Evolutionary conservation across 805 yeast species (phyloP), one percentile per base, ranked within the genome.

Genomic region (Candida ulmi): DNA sequence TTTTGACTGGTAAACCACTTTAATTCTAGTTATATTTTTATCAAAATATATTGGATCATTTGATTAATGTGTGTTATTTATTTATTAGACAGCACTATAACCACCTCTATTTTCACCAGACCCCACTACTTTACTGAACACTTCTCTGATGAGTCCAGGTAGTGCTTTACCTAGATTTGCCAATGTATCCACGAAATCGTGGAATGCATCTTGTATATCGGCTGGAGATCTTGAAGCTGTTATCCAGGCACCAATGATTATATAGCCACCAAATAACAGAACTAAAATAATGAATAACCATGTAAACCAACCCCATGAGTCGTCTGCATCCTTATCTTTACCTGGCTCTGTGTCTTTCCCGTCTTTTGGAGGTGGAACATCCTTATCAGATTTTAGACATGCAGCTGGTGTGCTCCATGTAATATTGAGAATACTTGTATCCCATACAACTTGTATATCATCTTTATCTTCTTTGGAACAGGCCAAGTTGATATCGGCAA

Each of bases 271-370:
- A 50, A 84, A 71, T 34, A 74, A 73, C 26, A 91, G 61, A 15
- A 86, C 85, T 47, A 81, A 61, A 43, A 88, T 63, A 49, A 90
- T 80, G 55, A 90, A 86, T 9, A 88, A 54, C 80, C 91, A 86
- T 3, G 88, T 76, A 57, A 90, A 76, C 72, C 90, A 76, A 38
- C 95, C 93, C 81, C 91, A 79, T 36, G 78, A 67, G 24, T 58
- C 58, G 36, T 59, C 54, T 3, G 49, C 50, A 13, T 59, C 49
- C 17, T 53, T 46, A 29, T 57, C 52, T 30, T 60, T 60, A 26
- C 61, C 60, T 27, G 51, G 48, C 21, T 61, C 63, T 25, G 56
- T 48, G 16, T 52, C 52, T 15, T 54, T 51, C 17, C 41, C 50
- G 24, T 55, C 46, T 18, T 50, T 47, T 18, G 53, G 44, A 15